A percentile compares a stretch with the other conserved stretches of the same genome.
Evolutionary conservation across 2,329 filamentous ascomycete species (phyloP).

Genomic region (Chaetoscypha palmicola): DNA sequence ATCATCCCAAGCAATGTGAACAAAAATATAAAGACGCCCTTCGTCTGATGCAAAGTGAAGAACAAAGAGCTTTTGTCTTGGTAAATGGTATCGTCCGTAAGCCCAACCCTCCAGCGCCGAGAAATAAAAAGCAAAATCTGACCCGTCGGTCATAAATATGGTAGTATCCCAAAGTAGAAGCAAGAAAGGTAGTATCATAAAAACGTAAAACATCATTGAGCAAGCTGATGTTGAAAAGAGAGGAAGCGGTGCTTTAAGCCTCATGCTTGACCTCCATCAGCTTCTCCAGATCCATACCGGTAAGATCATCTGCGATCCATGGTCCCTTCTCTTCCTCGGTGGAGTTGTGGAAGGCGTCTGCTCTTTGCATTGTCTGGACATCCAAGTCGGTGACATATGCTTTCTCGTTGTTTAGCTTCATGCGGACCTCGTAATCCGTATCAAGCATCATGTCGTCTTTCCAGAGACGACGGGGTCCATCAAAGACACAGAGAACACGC

Average conservation of each 20-base stretch:
- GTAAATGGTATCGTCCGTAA: slow-evolving; percentile 23
- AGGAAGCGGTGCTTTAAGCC: slow-evolving; percentile 9
- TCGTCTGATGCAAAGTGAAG: slow-evolving; percentile 13
- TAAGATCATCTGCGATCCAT: slow-evolving; percentile 70
- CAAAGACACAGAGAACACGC: slow-evolving; percentile 87
- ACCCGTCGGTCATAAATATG: slow-evolving; percentile 5
- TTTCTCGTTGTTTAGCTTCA: slow-evolving; percentile 59
- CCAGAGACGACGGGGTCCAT: slow-evolving; percentile 78
- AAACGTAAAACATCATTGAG: slow-evolving; percentile 14
- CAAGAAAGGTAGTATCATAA: slow-evolving; percentile 22
- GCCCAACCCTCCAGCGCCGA: slow-evolving; percentile 14
- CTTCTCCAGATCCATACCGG: slow-evolving; percentile 51
- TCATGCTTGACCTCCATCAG: slow-evolving; percentile 43
- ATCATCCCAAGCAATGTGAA: slow-evolving; percentile 8
- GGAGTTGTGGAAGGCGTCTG: slow-evolving; percentile 74
- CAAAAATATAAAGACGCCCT: slow-evolving; percentile 2
- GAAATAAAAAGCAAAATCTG: slow-evolving; percentile 8
- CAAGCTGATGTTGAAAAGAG: background rate
- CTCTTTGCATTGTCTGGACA: slow-evolving; percentile 78
- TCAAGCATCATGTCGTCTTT: slow-evolving; percentile 99
- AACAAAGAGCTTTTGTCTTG: slow-evolving; percentile 21
- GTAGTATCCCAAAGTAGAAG: slow-evolving; percentile 9
- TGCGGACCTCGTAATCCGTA: slow-evolving; percentile 86
- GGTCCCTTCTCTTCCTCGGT: slow-evolving; percentile 82
- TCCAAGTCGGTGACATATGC: slow-evolving; percentile 87